These are phyloP conservation scores for Marasmius fiardii DNA, from an alignment of 1,284 basidiomycete genomes.

Conservation along the genomic window DNA sequence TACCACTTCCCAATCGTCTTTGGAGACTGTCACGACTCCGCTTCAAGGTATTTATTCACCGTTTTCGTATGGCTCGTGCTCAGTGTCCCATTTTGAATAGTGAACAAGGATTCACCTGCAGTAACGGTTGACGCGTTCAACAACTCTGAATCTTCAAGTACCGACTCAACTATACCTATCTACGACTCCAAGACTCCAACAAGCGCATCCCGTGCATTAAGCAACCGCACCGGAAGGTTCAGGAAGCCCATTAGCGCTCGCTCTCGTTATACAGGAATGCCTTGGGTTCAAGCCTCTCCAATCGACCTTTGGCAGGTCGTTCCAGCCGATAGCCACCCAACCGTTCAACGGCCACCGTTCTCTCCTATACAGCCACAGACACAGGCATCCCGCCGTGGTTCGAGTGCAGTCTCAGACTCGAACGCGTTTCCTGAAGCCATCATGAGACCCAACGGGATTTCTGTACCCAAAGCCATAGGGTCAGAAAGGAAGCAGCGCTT, in stretches of 20 bases:
- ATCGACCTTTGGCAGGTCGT: slow-evolving; percentile 1
- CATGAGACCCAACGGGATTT: not conserved
- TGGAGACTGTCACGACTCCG: not conserved
- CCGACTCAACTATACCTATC: not conserved
- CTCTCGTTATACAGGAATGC: not conserved
- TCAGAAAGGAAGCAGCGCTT: not conserved
- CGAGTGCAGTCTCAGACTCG: not conserved
- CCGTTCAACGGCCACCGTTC: not conserved
- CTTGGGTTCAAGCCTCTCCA: slow-evolving; percentile 1
- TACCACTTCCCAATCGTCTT: not conserved
- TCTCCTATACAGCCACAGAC: not conserved
- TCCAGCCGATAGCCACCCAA: not conserved
- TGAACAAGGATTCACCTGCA: not conserved
- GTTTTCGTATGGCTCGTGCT: no score
- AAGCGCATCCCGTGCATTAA: not conserved
- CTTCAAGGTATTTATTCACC: not conserved
- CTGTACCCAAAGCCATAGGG: not conserved
- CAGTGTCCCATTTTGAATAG: no score
- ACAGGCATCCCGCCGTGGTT: not conserved
- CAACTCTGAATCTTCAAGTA: not conserved
- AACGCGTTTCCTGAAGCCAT: not conserved
- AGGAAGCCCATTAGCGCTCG: not conserved
- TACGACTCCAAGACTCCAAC: not conserved
- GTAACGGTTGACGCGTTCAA: not conserved
- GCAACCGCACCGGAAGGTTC: not conserved